A percentile compares a stretch with the other conserved stretches of the same genome.
phyloP scores from a whole-genome alignment of 2,329 filamentous ascomycete genomes.

The Epichloe sibirici region DNA sequence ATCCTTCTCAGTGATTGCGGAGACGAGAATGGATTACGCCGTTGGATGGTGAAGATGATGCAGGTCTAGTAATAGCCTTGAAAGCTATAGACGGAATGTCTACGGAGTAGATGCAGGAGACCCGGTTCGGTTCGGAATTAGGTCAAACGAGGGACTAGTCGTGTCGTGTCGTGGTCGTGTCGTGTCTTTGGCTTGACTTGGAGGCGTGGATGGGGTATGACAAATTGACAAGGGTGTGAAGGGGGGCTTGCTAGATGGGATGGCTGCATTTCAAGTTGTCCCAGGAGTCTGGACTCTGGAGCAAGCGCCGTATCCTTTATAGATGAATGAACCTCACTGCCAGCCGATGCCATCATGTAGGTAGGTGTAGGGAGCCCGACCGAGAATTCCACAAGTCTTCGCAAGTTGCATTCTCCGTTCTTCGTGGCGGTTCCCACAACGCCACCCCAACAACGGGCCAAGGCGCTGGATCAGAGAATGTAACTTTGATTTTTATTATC shows the following conservation, averaged over 20 bases:
- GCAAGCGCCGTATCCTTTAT: constrained; percentile 3
- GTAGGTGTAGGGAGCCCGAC: too few species aligned
- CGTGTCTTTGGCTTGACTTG: not conserved
- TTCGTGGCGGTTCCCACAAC: not conserved
- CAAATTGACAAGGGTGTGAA: not conserved
- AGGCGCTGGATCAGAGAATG: constrained; percentile 2
- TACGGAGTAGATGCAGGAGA: too few species aligned
- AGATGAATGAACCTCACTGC: not conserved
- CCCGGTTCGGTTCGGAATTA: too few species aligned
- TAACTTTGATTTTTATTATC: not conserved
- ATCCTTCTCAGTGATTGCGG: too few species aligned
- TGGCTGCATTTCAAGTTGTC: not conserved
- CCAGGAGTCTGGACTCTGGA: not conserved
- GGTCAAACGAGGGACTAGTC: too few species aligned
- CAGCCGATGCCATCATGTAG: too few species aligned
- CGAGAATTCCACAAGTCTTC: not conserved
- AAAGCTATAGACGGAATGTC: too few species aligned
- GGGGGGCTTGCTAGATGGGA: not conserved
- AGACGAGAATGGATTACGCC: too few species aligned
- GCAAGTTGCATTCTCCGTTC: not conserved
- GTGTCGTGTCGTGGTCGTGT: too few species aligned
- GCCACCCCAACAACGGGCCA: constrained; percentile 1
- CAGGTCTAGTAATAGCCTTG: too few species aligned
- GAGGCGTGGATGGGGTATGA: not conserved
- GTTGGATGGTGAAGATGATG: too few species aligned